Percentiles rank a stretch among this genome's conserved stretches.
Evolutionary conservation across 2,329 filamentous ascomycete species (phyloP).

Genomic region (Fusarium stilboides): DNA sequence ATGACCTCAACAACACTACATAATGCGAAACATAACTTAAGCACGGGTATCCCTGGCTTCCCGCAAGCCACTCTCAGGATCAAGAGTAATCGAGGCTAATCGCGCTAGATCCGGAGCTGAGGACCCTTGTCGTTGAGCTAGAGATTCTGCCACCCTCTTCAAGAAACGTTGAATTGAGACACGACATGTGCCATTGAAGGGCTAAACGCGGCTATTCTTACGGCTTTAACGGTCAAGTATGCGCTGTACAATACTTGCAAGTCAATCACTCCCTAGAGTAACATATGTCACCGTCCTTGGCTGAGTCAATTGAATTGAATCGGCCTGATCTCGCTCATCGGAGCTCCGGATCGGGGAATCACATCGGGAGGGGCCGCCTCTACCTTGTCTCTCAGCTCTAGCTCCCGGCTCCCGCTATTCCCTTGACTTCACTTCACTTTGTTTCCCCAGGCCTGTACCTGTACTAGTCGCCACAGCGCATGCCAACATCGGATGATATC

Average conservation of each 20-base stretch:
- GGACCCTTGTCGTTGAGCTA: constrained; percentile 25
- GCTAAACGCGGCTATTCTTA: constrained; percentile 9
- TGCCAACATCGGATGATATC: constrained; percentile 51
- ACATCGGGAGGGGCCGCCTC: constrained; percentile 16
- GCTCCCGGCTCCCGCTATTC: constrained; percentile 4
- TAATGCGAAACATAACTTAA: constrained; percentile 40
- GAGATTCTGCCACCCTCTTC: constrained; percentile 33
- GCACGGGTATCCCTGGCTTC: constrained; percentile 38
- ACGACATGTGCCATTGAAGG: neutral
- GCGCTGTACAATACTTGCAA: no score
- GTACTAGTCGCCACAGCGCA: constrained; percentile 41
- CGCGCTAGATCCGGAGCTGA: constrained; percentile 5
- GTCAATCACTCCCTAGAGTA: no score
- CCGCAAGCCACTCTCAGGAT: constrained; percentile 14
- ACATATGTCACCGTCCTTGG: neutral
- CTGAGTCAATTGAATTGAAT: constrained; percentile 6
- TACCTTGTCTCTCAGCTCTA: constrained; percentile 18
- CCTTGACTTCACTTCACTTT: constrained; percentile 14
- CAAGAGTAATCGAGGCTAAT: constrained; percentile 9
- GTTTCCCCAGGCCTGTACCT: constrained; percentile 34
- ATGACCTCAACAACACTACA: constrained; percentile 4
- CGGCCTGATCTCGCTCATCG: constrained; percentile 4
- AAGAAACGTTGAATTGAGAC: constrained; percentile 27
- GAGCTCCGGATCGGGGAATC: constrained; percentile 12
- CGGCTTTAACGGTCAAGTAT: neutral